Conservation (phyloP, 2,329 filamentous ascomycete genomes). For the Pestalotiopsis sp. region DNA sequence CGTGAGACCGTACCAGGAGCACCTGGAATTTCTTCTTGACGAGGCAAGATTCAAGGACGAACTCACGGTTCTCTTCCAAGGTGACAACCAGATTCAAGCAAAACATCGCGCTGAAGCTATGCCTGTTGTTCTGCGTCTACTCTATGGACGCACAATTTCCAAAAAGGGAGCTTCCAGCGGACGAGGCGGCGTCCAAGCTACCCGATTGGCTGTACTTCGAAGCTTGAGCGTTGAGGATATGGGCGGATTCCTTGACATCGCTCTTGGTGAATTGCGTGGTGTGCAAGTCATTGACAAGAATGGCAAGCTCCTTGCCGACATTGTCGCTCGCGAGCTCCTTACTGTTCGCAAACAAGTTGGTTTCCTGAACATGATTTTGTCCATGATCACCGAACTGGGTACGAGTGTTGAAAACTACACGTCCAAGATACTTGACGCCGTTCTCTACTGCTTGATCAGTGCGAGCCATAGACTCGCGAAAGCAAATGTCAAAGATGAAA, state of each 20-base stretch:
- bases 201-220: constrained; percentile 78
- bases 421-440: constrained; percentile 69
- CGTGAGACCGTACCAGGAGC: constrained; percentile 79
- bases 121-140: constrained; percentile 80
- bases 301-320: constrained; percentile 47
- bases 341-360: constrained; percentile 81
- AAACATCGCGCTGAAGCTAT: constrained; percentile 75
- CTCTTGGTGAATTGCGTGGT: constrained; percentile 69
- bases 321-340: constrained; percentile 61
- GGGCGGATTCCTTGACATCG: constrained; percentile 79
- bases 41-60: constrained; percentile 93
- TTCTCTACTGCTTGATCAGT: constrained; percentile 79
- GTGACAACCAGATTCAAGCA: constrained; percentile 70
- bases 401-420: constrained; percentile 70
- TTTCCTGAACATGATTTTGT: constrained; percentile 87
- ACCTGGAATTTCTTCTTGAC: constrained; percentile 83
- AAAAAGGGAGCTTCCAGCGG: constrained; percentile 77
- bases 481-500: constrained; percentile 32
- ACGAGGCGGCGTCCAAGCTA: constrained; percentile 78
- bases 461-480: constrained; percentile 63
- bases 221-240: constrained; percentile 75
- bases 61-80: constrained; percentile 83
- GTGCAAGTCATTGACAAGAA: constrained; percentile 62
- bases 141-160: constrained; percentile 88
- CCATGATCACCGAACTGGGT: constrained; percentile 83